These are phyloP conservation scores for Lathyrus oleraceus DNA, from an alignment of 306 rosid species.

Conservation along the genomic window DNA sequence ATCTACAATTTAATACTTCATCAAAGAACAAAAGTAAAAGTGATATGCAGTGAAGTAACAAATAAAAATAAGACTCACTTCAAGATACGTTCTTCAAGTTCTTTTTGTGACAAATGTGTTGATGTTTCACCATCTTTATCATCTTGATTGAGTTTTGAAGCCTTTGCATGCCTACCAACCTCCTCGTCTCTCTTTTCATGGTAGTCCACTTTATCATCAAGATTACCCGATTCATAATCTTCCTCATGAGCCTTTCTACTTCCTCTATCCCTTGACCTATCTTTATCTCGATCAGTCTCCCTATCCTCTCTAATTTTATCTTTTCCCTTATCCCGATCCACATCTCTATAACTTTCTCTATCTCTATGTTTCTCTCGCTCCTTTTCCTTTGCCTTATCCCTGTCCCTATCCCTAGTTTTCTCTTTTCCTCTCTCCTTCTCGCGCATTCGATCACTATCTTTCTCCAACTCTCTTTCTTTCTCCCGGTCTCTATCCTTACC, in stretches of 20 bases:
- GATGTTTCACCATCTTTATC: slow-evolving; percentile 35
- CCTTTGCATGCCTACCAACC: slow-evolving; percentile 44
- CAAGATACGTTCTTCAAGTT: slow-evolving; percentile 72
- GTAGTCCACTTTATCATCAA: slow-evolving; percentile 50
- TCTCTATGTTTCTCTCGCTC: slow-evolving; percentile 54
- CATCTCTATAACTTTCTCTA: slow-evolving; percentile 48
- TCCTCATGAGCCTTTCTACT: slow-evolving; percentile 56
- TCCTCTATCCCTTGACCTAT: slow-evolving; percentile 55
- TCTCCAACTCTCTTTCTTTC: slow-evolving; percentile 61
- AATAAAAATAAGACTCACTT: slow-evolving; percentile 52
- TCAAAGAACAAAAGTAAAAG: neutral
- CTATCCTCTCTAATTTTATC: slow-evolving; percentile 50
- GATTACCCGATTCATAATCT: slow-evolving; percentile 49
- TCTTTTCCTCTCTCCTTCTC: slow-evolving; percentile 70
- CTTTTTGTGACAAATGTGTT: slow-evolving; percentile 42
- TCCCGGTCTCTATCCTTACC: slow-evolving; percentile 65
- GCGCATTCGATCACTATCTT: slow-evolving; percentile 56
- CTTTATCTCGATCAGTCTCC: slow-evolving; percentile 53
- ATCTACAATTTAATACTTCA: slow-evolving; percentile 14
- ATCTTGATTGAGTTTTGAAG: slow-evolving; percentile 9
- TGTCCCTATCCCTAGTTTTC: slow-evolving; percentile 63
- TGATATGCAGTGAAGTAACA: neutral
- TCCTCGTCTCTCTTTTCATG: slow-evolving; percentile 56
- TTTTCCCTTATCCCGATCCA: slow-evolving; percentile 56
- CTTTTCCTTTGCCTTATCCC: slow-evolving; percentile 54